Evolutionary conservation across 2,329 filamentous ascomycete genomes (phyloP).

Genomic region (Rachicladosporium sp.): DNA sequence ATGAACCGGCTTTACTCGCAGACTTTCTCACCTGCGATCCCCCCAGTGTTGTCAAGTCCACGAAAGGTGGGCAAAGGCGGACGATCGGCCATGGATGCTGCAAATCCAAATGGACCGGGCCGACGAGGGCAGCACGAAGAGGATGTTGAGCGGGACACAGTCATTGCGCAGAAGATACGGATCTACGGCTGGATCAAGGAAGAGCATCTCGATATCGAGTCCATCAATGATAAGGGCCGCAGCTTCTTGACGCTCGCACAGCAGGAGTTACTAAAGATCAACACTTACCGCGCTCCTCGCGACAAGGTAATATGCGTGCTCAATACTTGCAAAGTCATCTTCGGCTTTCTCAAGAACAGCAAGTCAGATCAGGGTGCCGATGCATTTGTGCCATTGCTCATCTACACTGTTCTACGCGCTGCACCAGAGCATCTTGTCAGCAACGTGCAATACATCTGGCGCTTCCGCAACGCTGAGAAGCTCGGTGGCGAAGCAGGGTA

Average conservation of each 20-base stretch:
- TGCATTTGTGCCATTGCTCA: conserved; percentile 86
- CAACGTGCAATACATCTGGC: conserved; percentile 94
- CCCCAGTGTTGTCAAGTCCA: conserved; percentile 60
- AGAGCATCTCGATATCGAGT: conserved; percentile 83
- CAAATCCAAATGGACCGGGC: conserved; percentile 54
- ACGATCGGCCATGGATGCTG: conserved; percentile 22
- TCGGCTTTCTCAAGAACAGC: conserved; percentile 81
- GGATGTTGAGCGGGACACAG: conserved; percentile 89
- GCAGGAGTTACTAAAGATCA: conserved; percentile 91
- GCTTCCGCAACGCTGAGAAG: conserved; percentile 96
- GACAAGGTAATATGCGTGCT: conserved; percentile 98
- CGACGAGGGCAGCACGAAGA: conserved; percentile 91
- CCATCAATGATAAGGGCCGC: conserved; percentile 71
- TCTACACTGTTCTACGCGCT: conserved; percentile 87
- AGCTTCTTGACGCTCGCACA: conserved; percentile 83
- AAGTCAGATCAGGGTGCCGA: conserved; percentile 93
- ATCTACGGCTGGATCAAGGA: conserved; percentile 95
- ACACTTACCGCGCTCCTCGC: conserved; percentile 83
- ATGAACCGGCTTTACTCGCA: conserved; percentile 96
- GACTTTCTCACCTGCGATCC: conserved; percentile 90
- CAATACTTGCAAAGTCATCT: conserved; percentile 99
- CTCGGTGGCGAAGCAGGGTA: conserved; percentile 95
- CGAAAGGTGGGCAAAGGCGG: conserved; percentile 55
- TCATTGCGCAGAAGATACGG: conserved; percentile 90
- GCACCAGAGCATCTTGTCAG: conserved; percentile 93